phyloP scores from a whole-genome alignment of 2,329 filamentous ascomycete species.

The Aotearoamyces nothofagi region DNA sequence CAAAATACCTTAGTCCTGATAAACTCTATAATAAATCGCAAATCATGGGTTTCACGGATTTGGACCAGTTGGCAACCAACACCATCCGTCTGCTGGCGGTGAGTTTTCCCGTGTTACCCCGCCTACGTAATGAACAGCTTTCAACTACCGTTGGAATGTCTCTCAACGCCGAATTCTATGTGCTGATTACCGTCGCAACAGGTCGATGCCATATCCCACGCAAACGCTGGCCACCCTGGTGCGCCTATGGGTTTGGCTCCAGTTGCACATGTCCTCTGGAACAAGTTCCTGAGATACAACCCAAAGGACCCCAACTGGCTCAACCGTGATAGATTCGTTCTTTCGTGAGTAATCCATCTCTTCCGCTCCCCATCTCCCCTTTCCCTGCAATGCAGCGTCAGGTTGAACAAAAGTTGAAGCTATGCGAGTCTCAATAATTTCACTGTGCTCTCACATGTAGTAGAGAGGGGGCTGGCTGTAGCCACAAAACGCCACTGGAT shows the following conservation, averaged over 20 bases:
- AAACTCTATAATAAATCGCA: conserved; percentile 14
- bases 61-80: conserved; percentile 89
- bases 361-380: conserved; percentile 1
- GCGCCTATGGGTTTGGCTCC: conserved; percentile 66
- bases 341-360: conserved; percentile 60
- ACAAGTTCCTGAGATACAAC: conserved; percentile 99
- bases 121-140: not conserved
- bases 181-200: conserved; percentile 23
- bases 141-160: not conserved
- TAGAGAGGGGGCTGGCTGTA: no score
- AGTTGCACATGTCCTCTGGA: conserved; percentile 87
- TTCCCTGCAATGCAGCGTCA: not conserved
- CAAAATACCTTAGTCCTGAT: no score
- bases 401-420: no score
- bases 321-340: conserved; percentile 96
- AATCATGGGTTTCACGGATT: conserved; percentile 80
- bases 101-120: conserved; percentile 21
- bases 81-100: conserved; percentile 94
- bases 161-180: conserved; percentile 2
- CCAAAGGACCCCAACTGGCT: conserved; percentile 96
- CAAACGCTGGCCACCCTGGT: conserved; percentile 97
- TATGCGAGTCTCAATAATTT: no score
- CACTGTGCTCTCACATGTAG: no score
- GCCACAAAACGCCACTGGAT: no score
- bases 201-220: conserved; percentile 93